Percentiles rank a stretch among this genome's conserved stretches.
Conservation (phyloP, 768 basidiomycete species). For the Suillus variegatus region DNA sequence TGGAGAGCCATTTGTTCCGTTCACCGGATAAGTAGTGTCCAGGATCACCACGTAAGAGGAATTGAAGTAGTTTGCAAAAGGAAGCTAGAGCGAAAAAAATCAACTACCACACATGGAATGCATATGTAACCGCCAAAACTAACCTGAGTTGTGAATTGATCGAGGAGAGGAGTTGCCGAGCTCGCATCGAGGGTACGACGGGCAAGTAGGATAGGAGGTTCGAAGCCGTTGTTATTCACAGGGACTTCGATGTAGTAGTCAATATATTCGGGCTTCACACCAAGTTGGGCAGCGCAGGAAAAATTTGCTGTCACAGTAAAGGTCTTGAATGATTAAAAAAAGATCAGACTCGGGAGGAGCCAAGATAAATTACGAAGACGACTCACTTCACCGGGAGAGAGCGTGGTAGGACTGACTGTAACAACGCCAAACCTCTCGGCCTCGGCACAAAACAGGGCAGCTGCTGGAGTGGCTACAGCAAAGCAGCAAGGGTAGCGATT, state of each 20-base stretch:
- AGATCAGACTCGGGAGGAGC: constrained; percentile 8
- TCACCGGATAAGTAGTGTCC: constrained; percentile 24
- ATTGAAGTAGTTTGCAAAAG: constrained; percentile 24
- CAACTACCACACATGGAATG: not conserved
- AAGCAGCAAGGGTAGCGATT: constrained; percentile 16
- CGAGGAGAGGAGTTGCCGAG: constrained; percentile 3
- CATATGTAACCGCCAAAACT: not conserved
- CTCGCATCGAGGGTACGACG: constrained; percentile 19
- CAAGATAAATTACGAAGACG: not conserved
- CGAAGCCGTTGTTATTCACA: constrained; percentile 30
- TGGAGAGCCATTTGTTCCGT: constrained; percentile 20
- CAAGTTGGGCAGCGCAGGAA: constrained; percentile 24
- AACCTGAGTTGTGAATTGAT: constrained; percentile 23
- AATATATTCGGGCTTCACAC: constrained; percentile 23
- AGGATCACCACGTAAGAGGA: constrained; percentile 25
- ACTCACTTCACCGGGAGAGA: constrained; percentile 28
- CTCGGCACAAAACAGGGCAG: constrained; percentile 24
- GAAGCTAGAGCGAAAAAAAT: constrained; percentile 20
- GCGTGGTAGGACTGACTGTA: constrained; percentile 19
- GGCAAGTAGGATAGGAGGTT: constrained; percentile 30
- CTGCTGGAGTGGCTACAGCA: constrained; percentile 19
- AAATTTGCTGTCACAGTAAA: constrained; percentile 27
- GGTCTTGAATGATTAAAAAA: constrained; percentile 12
- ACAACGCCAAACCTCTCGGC: constrained; percentile 24
- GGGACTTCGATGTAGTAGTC: constrained; percentile 37